Conservation (phyloP, 305 asterid species). For the Rubia peregrina region DNA sequence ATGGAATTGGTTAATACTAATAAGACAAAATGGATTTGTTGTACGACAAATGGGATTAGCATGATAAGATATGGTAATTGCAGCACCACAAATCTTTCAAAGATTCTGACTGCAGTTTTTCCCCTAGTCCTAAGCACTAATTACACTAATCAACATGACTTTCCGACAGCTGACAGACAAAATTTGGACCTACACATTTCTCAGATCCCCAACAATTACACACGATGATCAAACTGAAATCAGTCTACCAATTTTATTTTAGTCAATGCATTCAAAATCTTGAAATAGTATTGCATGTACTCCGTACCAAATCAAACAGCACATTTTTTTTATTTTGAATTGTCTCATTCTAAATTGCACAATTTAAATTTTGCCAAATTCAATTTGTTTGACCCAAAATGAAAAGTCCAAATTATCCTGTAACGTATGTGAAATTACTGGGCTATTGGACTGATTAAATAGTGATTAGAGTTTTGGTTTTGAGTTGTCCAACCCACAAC, state of each 20-base stretch:
- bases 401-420: no score
- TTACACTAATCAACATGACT: constrained; percentile 1
- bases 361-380: no score
- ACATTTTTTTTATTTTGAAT: no score
- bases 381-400: no score
- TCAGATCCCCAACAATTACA: neutral
- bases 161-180: constrained; percentile 11
- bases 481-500: no score
- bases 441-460: no score
- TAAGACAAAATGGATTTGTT: neutral
- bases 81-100: constrained; percentile 2
- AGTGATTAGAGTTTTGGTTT: no score
- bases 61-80: constrained; percentile 3
- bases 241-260: neutral
- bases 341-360: no score
- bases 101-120: constrained; percentile 4
- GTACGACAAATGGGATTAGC: neutral
- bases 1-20: neutral
- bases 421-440: no score
- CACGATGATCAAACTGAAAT: neutral
- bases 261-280: neutral
- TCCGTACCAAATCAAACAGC: no score
- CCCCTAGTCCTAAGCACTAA: neutral
- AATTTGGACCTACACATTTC: constrained; percentile 3
- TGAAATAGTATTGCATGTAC: no score